Conservation (phyloP, 2,329 filamentous ascomycete genomes). For the Claviceps pazoutovae region DNA sequence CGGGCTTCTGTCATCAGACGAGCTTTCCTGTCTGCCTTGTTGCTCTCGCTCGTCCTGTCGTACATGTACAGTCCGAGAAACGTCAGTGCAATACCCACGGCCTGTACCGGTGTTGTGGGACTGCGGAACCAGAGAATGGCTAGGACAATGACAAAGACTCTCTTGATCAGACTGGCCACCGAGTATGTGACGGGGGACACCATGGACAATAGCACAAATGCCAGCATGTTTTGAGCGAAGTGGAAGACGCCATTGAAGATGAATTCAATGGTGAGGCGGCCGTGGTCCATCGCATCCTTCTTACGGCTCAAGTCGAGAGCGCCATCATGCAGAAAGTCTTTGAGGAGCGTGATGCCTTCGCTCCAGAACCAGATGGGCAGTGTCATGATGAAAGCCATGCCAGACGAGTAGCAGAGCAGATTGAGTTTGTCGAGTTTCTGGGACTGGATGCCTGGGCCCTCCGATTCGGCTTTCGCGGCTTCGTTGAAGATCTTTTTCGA, state of each 20-base stretch:
- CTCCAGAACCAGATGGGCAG: constrained; percentile 85
- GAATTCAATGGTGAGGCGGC: constrained; percentile 66
- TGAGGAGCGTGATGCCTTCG: constrained; percentile 66
- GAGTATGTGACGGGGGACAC: constrained; percentile 95
- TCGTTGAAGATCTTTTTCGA: constrained; percentile 98
- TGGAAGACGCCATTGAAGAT: constrained; percentile 95
- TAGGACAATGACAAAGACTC: constrained; percentile 90
- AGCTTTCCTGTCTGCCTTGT: constrained; percentile 73
- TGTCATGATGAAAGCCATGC: constrained; percentile 78
- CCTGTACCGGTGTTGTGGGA: constrained; percentile 71
- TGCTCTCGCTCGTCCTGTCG: constrained; percentile 78
- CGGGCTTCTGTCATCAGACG: constrained; percentile 40
- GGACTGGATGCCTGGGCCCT: constrained; percentile 45
- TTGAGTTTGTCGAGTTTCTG: constrained; percentile 94
- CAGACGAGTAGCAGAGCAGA: constrained; percentile 91
- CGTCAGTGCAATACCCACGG: constrained; percentile 72
- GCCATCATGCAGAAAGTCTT: constrained; percentile 72
- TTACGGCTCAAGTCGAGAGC: constrained; percentile 45
- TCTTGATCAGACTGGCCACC: constrained; percentile 89
- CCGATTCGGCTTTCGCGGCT: constrained; percentile 69
- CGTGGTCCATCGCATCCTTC: constrained; percentile 61
- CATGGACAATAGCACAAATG: constrained; percentile 82
- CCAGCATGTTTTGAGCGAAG: constrained; percentile 90
- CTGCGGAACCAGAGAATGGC: constrained; percentile 95
- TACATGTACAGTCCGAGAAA: constrained; percentile 91